phyloP scores from a whole-genome alignment of 2,329 filamentous ascomycete species.

The Chaetothyriales sp. region DNA sequence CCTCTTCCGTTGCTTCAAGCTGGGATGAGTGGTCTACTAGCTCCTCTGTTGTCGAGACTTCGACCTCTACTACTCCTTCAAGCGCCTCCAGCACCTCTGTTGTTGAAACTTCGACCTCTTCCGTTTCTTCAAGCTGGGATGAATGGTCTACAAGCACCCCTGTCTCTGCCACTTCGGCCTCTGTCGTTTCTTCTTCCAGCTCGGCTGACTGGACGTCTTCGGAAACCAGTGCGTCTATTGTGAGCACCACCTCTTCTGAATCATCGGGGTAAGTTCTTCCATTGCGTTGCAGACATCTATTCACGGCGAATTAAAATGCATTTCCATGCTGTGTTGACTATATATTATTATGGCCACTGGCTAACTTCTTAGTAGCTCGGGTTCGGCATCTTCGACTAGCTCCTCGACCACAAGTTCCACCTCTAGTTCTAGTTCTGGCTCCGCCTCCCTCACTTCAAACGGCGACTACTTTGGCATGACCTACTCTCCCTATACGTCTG shows the following conservation, averaged over 20 bases:
- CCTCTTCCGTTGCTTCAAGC: slow-evolving; percentile 13
- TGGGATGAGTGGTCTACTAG: slow-evolving; percentile 4
- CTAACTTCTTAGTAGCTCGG: slow-evolving; percentile 4
- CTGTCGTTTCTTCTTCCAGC: slow-evolving; percentile 2
- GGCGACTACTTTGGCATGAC: slow-evolving; percentile 55
- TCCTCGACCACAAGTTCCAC: slow-evolving; percentile 11
- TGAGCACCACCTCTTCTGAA: not conserved
- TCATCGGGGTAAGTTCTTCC: not conserved
- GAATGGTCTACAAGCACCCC: slow-evolving; percentile 7
- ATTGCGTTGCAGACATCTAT: not conserved
- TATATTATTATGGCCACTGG: not conserved
- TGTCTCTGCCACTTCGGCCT: slow-evolving; percentile 16
- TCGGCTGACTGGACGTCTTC: slow-evolving; percentile 10
- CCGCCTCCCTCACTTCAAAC: slow-evolving; percentile 19
- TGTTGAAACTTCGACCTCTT: slow-evolving; percentile 17
- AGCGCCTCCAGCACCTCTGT: slow-evolving; percentile 18
- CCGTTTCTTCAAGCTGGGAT: slow-evolving; percentile 5
- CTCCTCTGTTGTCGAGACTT: slow-evolving; percentile 15
- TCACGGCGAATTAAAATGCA: not conserved
- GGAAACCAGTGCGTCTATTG: slow-evolving; percentile 2
- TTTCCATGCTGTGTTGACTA: slow-evolving; percentile 1
- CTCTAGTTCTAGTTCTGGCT: slow-evolving; percentile 2
- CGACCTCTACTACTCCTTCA: slow-evolving; percentile 15
- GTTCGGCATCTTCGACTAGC: slow-evolving; percentile 10
- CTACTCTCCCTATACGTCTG: slow-evolving; percentile 59